Evolutionary conservation across 495 filamentous ascomycete genomes (phyloP).

Genomic region (Penicillium alfredii): DNA sequence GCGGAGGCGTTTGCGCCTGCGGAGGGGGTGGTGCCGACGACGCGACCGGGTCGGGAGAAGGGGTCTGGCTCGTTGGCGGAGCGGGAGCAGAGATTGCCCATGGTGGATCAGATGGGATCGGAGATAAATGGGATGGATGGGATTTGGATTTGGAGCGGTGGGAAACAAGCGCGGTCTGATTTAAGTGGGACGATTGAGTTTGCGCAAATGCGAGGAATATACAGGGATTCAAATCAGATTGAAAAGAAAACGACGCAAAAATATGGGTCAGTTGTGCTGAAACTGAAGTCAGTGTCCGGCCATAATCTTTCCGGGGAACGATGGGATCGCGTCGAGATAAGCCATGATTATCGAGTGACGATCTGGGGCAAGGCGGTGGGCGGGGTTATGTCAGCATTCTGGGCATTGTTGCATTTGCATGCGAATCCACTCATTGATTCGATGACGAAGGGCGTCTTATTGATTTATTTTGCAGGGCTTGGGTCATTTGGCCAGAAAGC

Average conservation of each 20-base stretch:
- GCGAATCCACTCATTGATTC: too few species aligned
- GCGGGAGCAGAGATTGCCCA: slow-evolving; percentile 74
- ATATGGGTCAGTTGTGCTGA: too few species aligned
- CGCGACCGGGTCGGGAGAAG: slow-evolving; percentile 60
- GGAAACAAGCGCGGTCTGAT: too few species aligned
- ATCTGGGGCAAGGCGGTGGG: slow-evolving; percentile 22
- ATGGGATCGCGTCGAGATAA: slow-evolving; percentile 4
- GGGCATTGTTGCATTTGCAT: neutral
- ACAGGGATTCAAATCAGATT: too few species aligned
- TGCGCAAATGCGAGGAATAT: too few species aligned
- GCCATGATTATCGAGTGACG: slow-evolving; percentile 12
- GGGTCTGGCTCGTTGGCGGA: slow-evolving; percentile 45
- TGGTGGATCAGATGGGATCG: slow-evolving; percentile 28
- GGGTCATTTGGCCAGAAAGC: too few species aligned
- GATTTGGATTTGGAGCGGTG: neutral
- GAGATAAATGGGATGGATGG: too few species aligned
- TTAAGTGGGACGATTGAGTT: too few species aligned
- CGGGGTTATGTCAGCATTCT: slow-evolving; percentile 14
- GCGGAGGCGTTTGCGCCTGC: slow-evolving; percentile 11
- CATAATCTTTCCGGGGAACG: too few species aligned
- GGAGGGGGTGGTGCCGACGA: slow-evolving; percentile 44
- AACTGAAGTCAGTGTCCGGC: too few species aligned
- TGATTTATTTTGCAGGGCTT: too few species aligned
- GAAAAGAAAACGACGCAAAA: neutral
- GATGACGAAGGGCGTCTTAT: too few species aligned